Base-by-base conservation (phyloP, 345 rosid genomes). In the Ailanthus altissimus region DNA sequence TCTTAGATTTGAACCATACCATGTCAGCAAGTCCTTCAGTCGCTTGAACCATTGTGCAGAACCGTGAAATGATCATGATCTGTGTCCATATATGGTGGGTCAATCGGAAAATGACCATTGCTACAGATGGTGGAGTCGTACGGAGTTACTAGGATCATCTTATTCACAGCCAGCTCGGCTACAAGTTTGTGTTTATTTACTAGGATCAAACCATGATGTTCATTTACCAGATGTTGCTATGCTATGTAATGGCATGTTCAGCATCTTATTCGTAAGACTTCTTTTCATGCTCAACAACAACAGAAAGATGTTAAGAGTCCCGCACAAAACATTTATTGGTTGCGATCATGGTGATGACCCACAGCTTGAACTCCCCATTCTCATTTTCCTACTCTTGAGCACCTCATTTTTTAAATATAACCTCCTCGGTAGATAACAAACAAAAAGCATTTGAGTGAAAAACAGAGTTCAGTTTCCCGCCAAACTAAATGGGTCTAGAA, bases 41-140 rank as follows among this genome's bases (percentile, higher is more conserved):
- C 70, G 15, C 38, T 8, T 28, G 59, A 32, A 45, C 73, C 43
- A 58, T 16, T 45, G 10, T 28, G 60, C 70, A 49, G 16, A 16
- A 51, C 14, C 75, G 40, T 72, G 65, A 65, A 72, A 72, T 72
- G 51, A 72, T 72, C 38, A 40, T 18, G n/a, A 57, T 23, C 13
- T 16, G 64, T 54, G 5, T 18, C 8, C 14, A 59, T 36, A 18
- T 36, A 13, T 16, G 1, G n/a, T 53, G 58, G 26, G 13, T 54
- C 40, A 51, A 70, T 50, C 40, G 18, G 61, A 21, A 59, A 56
- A 56, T 40, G 65, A 42, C n/a, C 56, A 51, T 5, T 15, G 54
- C 56, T 51, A 51, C 69, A 65, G 47, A 16, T 11, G 71, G 38
- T 67, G 36, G 71, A 54, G 21, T 26, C 72, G 2, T 32, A 32